Evolutionary conservation across 2,329 filamentous ascomycete species (phyloP).

Genomic region (Atkinsonella hypoxylon): DNA sequence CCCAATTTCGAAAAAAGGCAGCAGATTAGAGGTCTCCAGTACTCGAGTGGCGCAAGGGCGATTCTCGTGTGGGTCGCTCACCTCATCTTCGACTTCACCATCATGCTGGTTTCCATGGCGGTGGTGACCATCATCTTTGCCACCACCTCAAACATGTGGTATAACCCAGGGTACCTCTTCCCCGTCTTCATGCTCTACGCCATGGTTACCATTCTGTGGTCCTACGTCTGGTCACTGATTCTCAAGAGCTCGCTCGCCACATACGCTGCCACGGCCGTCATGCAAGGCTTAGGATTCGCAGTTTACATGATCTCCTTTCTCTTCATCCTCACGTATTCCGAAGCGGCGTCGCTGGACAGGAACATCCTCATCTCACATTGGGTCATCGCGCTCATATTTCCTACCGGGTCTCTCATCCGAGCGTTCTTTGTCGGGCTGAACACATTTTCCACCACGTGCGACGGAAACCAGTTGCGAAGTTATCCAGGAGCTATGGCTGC

Average conservation of each 20-base stretch:
- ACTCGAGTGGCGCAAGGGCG: slow-evolving; percentile 79
- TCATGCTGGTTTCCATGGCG: slow-evolving; percentile 54
- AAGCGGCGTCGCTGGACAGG: slow-evolving; percentile 52
- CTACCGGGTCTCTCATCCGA: slow-evolving; percentile 63
- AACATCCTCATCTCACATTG: slow-evolving; percentile 64
- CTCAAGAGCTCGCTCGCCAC: slow-evolving; percentile 68
- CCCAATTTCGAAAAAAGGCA: slow-evolving; percentile 71
- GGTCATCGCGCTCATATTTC: slow-evolving; percentile 59
- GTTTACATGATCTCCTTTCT: slow-evolving; percentile 39
- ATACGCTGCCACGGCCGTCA: slow-evolving; percentile 70
- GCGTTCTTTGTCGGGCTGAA: slow-evolving; percentile 70
- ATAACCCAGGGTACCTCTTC: slow-evolving; percentile 70
- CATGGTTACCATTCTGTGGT: slow-evolving; percentile 60
- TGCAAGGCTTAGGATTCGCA: slow-evolving; percentile 41
- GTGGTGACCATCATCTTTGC: slow-evolving; percentile 59
- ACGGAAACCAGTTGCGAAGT: slow-evolving; percentile 46
- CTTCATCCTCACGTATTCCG: slow-evolving; percentile 58
- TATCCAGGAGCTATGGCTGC: slow-evolving; percentile 60
- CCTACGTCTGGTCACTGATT: slow-evolving; percentile 74
- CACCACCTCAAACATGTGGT: slow-evolving; percentile 55
- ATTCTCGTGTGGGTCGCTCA: slow-evolving; percentile 80
- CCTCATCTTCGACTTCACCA: slow-evolving; percentile 63
- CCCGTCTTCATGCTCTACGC: slow-evolving; percentile 72
- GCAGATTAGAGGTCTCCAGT: slow-evolving; percentile 74
- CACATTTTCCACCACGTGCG: slow-evolving; percentile 70